These are phyloP conservation scores for Dictyostelium discoideum DNA, from an alignment of 78 protist genomes.

Conservation along the genomic window DNA sequence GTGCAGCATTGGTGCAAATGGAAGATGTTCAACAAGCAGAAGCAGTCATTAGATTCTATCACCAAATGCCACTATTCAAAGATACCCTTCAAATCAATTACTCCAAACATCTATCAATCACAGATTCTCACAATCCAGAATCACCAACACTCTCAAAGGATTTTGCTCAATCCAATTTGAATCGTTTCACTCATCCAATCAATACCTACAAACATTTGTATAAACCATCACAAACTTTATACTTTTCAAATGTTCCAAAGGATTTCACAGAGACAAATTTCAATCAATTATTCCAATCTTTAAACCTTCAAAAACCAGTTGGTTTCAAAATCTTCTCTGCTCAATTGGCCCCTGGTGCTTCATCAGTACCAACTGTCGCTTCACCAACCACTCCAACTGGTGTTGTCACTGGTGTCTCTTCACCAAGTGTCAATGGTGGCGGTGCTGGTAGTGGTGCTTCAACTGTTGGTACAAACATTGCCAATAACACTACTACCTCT, in stretches of 20 bases:
- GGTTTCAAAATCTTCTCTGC: constrained; percentile 53
- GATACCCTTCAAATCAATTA: constrained; percentile 39
- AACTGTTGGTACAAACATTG: background rate
- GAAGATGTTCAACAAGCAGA: constrained; percentile 76
- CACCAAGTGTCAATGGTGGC: background rate
- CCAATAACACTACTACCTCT: background rate
- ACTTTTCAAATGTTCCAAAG: constrained; percentile 74
- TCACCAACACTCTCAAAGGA: constrained; percentile 42
- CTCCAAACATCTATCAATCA: constrained; percentile 79
- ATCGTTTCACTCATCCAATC: constrained; percentile 78
- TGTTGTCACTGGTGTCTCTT: background rate
- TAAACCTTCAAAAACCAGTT: constrained; percentile 54
- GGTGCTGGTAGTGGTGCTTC: background rate
- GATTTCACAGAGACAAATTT: constrained; percentile 53
- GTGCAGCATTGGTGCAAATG: constrained; percentile 88
- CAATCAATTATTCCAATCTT: constrained; percentile 37
- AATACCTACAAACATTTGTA: constrained; percentile 65
- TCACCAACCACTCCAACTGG: background rate
- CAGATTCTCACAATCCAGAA: constrained; percentile 67
- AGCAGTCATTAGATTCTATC: constrained; percentile 61
- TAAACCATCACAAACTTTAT: constrained; percentile 77
- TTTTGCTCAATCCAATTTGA: constrained; percentile 27
- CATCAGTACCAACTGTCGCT: background rate
- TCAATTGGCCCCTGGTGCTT: background rate
- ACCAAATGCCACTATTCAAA: constrained; percentile 73